Percentiles rank a stretch among this genome's conserved stretches.
phyloP scores from a whole-genome alignment of 2,329 filamentous ascomycete species.

The Ophiostoma angusticollis region DNA sequence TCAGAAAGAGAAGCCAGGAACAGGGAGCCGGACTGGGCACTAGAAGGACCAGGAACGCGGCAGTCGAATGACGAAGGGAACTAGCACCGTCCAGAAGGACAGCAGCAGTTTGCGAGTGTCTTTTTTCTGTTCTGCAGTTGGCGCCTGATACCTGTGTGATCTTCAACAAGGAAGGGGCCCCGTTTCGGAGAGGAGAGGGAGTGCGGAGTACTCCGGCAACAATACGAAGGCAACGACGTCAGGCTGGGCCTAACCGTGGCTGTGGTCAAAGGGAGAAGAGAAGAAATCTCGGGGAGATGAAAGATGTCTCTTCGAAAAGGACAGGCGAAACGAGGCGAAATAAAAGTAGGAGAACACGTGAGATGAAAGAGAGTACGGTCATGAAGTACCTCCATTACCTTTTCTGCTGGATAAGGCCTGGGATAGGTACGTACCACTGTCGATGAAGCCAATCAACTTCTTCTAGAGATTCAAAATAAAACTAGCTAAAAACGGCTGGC shows the following conservation, averaged over 20 bases:
- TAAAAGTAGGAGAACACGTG: neutral
- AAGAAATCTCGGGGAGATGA: neutral
- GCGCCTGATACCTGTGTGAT: slow-evolving; percentile 14
- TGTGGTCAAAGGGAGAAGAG: neutral
- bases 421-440: no score
- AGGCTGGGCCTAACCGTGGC: no score
- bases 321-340: neutral
- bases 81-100: neutral
- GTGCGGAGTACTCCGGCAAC: neutral
- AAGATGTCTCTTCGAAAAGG: no score
- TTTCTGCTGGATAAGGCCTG: no score
- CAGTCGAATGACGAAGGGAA: neutral
- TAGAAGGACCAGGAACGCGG: neutral
- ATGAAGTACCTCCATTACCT: no score
- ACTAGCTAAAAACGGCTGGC: neutral
- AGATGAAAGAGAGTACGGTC: no score
- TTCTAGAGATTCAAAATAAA: neutral
- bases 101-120: neutral
- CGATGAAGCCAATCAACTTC: no score
- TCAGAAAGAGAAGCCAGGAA: neutral
- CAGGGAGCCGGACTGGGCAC: neutral
- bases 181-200: slow-evolving; percentile 3
- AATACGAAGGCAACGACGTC: no score
- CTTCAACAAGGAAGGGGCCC: slow-evolving; percentile 8
- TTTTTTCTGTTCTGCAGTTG: slow-evolving; percentile 1